phyloP scores from a whole-genome alignment of 2,329 filamentous ascomycete species.

The Colletotrichum sidae region DNA sequence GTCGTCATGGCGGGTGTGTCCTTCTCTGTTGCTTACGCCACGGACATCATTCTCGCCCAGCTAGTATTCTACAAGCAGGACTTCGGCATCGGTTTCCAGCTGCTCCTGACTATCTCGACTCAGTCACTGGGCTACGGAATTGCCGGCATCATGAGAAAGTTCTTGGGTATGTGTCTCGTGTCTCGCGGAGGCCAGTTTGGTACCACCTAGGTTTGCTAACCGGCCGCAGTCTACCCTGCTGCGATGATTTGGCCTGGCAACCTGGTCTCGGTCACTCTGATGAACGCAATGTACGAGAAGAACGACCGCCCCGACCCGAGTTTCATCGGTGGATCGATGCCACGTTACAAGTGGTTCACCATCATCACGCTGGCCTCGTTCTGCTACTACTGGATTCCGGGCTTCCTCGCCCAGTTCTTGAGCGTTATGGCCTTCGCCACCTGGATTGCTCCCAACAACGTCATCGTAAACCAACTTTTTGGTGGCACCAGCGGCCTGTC shows the following conservation, averaged over 20 bases:
- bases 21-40: slow-evolving; percentile 77
- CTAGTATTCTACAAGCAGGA: slow-evolving; percentile 77
- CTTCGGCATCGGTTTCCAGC: slow-evolving; percentile 74
- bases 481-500: slow-evolving; percentile 76
- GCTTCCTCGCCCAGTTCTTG: slow-evolving; percentile 75
- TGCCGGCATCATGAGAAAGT: slow-evolving; percentile 74
- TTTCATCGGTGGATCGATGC: slow-evolving; percentile 72
- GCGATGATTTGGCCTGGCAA: slow-evolving; percentile 82
- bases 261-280: slow-evolving; percentile 73
- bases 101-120: slow-evolving; percentile 74
- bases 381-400: slow-evolving; percentile 76
- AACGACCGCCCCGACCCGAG: slow-evolving; percentile 61
- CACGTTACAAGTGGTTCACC: slow-evolving; percentile 74
- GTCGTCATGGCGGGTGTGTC: slow-evolving; percentile 79
- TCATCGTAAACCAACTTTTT: slow-evolving; percentile 78
- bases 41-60: slow-evolving; percentile 79
- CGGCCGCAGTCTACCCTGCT: slow-evolving; percentile 65
- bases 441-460: slow-evolving; percentile 77
- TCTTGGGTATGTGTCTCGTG: slow-evolving; percentile 59
- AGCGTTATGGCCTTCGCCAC: slow-evolving; percentile 79
- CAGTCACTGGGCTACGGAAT: slow-evolving; percentile 78
- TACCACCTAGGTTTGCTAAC: slow-evolving; percentile 4
- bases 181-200: neutral
- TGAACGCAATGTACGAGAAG: slow-evolving; percentile 79
- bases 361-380: slow-evolving; percentile 69